A percentile compares a stretch with the other conserved stretches of the same genome.
These are phyloP conservation scores for Iberis pinnata DNA, from an alignment of 345 rosid species.

Conservation along the genomic window DNA sequence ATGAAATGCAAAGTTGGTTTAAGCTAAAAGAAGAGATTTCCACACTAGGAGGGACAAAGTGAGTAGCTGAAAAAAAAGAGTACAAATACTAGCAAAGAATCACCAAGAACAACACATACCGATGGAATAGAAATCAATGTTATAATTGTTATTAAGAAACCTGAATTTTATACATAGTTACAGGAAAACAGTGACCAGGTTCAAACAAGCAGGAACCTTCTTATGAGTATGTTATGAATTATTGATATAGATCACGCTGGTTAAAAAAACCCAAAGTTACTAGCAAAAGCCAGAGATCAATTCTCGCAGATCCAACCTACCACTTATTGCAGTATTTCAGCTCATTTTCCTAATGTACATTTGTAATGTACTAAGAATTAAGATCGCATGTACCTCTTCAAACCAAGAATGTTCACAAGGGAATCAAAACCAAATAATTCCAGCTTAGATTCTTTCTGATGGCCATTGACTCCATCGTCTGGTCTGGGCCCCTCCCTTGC, in stretches of 20 bases:
- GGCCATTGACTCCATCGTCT: constrained; percentile 47
- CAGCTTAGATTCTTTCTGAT: constrained; percentile 61
- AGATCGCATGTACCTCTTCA: constrained; percentile 58
- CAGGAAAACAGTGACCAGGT: not conserved
- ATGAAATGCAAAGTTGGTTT: too few relatives aligned
- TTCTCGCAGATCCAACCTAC: not conserved
- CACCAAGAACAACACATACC: constrained; percentile 2
- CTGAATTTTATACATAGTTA: not conserved
- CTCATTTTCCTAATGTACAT: too few relatives aligned
- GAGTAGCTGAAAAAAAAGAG: too few relatives aligned
- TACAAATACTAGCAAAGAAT: not conserved
- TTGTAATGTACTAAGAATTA: too few relatives aligned
- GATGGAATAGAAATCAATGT: not conserved
- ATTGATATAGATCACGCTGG: too few relatives aligned
- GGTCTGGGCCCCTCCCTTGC: constrained; percentile 34
- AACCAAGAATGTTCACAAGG: constrained; percentile 96
- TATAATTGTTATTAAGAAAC: not conserved
- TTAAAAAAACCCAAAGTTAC: not conserved
- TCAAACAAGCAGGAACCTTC: constrained; percentile 10
- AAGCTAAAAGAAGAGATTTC: constrained; percentile 15
- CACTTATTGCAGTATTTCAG: too few relatives aligned
- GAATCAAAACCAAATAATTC: constrained; percentile 99
- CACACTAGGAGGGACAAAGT: not conserved
- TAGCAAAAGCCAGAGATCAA: constrained; percentile 14
- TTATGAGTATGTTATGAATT: not conserved